Evolutionary conservation across 495 filamentous ascomycete genomes (phyloP), one percentile per base, ranked within the genome.

Genomic region (Hypoxylon rickii): DNA sequence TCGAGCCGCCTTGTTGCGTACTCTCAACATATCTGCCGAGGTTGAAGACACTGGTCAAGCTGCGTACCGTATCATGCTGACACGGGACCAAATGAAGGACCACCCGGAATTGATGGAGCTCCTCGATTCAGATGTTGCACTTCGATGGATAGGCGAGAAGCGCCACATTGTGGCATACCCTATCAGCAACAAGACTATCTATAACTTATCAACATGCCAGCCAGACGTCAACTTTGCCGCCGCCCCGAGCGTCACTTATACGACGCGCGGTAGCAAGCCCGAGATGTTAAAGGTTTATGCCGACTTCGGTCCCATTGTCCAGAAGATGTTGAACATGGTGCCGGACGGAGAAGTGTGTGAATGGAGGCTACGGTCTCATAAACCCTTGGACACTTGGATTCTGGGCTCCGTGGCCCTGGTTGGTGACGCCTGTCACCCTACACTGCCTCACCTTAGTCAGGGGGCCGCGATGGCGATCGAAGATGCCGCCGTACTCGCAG

Each of bases 401-500:
- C 75, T 83, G 49, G 83, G 83, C 3, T 74, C 66, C 38, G 80
- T 82, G n/a, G 87, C 87, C 15, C 82, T 92, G 2, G 72, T 92
- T 13, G 89, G 89, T 34, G 89, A 92, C 67, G 86, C 89, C 2
- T 90, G 88, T 69, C 87, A 92, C 67, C 86, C 88, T 2, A 92
- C 87, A 20, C 79, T 92, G 20, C 89, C 89, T 20, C 88, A 91
- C 54, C 72, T 89, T 11, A 83, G 80, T 22, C 89, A 92, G 75
- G 88, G 88, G n/a, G 88, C 88, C 20, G 89, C 88, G n/a, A 88
- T 90, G 76, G 88, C 87, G 20, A 88, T 92, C 46, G 89, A 94
- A 73, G 88, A 92, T 64, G 86, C 82, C 12, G 87, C 83, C 17
- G 88, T 89, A 17, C 68, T 92, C 7, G 85, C 81, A n/a, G 82